phyloP scores from a whole-genome alignment of 179 eudicot species.

The Actinidia arguta region DNA sequence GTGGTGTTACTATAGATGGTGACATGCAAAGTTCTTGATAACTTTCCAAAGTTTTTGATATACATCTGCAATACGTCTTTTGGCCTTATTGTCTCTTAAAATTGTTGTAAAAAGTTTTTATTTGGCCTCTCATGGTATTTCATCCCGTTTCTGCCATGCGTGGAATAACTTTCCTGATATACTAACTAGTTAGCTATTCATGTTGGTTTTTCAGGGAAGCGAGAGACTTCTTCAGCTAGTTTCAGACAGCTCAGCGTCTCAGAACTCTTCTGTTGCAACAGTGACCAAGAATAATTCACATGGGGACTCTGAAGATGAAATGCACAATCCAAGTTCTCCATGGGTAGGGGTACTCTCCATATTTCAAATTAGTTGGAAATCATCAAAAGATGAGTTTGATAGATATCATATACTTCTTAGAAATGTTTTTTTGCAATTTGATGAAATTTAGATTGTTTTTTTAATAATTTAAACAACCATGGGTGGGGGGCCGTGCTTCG shows the following conservation, averaged over 20 bases:
- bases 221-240: slow-evolving; percentile 83
- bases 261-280: slow-evolving; percentile 32
- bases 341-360: slow-evolving; percentile 47
- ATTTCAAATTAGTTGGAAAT: too few relatives aligned
- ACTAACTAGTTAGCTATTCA: slow-evolving; percentile 10
- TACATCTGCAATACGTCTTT: background rate
- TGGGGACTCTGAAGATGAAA: slow-evolving; percentile 30
- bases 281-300: slow-evolving; percentile 8
- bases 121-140: background rate
- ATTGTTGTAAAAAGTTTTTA: background rate
- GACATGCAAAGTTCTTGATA: background rate
- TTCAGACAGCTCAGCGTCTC: slow-evolving; percentile 55
- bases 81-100: background rate
- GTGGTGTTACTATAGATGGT: background rate
- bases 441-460: too few relatives aligned
- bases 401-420: too few relatives aligned
- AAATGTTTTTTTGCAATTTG: too few relatives aligned
- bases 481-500: background rate
- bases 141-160: background rate
- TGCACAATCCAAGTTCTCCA: slow-evolving; percentile 32
- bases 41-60: background rate
- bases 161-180: background rate
- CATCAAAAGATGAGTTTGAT: too few relatives aligned
- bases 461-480: too few relatives aligned
- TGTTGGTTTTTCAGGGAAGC: slow-evolving; percentile 71